These are phyloP conservation scores for Selaginella tamariscina DNA, from an alignment of 75 land plant genomes.

Conservation along the genomic window DNA sequence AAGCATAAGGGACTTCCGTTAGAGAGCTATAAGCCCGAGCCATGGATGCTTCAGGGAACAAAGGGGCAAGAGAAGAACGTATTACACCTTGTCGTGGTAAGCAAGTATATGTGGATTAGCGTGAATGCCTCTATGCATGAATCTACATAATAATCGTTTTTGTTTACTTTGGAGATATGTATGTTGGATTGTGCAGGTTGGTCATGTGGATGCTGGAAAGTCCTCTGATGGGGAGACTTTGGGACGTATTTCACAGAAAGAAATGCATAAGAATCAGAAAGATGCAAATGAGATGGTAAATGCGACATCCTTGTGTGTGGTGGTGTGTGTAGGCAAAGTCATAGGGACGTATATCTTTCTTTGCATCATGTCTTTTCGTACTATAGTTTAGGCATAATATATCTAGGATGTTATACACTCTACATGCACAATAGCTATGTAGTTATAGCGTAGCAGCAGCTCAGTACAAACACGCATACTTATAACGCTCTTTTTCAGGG, in stretches of 20 bases:
- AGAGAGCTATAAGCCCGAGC: constrained; percentile 60
- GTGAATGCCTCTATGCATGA: background rate
- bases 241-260: constrained; percentile 70
- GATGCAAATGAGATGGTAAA: constrained; percentile 73
- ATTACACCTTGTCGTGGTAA: constrained; percentile 85
- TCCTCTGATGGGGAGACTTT: constrained; percentile 88
- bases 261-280: constrained; percentile 86
- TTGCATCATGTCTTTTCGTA: constrained; percentile 2
- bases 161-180: no score
- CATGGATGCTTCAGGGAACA: constrained; percentile 50
- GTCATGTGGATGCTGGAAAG: constrained; percentile 99
- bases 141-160: no score
- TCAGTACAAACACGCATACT: no score
- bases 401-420: no score
- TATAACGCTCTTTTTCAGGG: constrained; percentile 82
- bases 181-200: constrained; percentile 42
- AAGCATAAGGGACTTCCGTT: constrained; percentile 14
- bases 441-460: no score
- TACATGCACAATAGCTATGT: no score
- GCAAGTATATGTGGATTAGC: constrained; percentile 14
- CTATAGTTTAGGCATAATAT: background rate
- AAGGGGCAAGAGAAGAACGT: constrained; percentile 33
- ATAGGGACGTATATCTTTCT: background rate
- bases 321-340: background rate
- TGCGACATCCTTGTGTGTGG: no score